phyloP scores from a whole-genome alignment of 2,329 filamentous ascomycete species.

The Colletotrichum eremochloae region DNA sequence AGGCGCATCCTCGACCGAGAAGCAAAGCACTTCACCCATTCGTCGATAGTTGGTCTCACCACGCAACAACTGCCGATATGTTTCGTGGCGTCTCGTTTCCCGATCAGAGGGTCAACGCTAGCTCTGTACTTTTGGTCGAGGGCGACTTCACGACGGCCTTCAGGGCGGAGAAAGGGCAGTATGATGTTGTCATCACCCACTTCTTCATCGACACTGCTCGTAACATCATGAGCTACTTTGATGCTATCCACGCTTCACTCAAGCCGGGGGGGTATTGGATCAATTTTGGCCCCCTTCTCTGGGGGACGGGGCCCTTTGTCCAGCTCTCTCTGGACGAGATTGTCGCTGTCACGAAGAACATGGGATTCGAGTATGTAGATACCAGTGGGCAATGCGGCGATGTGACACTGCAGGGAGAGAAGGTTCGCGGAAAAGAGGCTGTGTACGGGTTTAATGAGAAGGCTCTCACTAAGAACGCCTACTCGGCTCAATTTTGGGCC shows the following conservation, averaged over 20 bases:
- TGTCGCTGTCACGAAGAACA: constrained; percentile 58
- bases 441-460: constrained; percentile 66
- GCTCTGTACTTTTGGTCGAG: constrained; percentile 62
- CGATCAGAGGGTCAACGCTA: constrained; percentile 52
- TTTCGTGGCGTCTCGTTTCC: constrained; percentile 62
- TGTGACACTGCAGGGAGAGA: constrained; percentile 56
- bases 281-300: constrained; percentile 69
- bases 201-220: constrained; percentile 74
- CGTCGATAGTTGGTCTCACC: constrained; percentile 69
- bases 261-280: constrained; percentile 65
- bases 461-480: constrained; percentile 66
- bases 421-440: constrained; percentile 61
- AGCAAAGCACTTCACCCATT: constrained; percentile 62
- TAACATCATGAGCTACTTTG: constrained; percentile 67
- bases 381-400: constrained; percentile 56
- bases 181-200: constrained; percentile 66
- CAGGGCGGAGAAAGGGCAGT: constrained; percentile 48
- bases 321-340: constrained; percentile 69
- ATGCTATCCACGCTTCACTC: constrained; percentile 64
- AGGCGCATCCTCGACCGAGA: constrained; percentile 47
- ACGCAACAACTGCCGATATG: constrained; percentile 62
- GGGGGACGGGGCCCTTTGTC: constrained; percentile 66
- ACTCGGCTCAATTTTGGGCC: constrained; percentile 68
- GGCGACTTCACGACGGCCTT: constrained; percentile 67
- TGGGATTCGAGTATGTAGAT: constrained; percentile 66